phyloP scores from a whole-genome alignment of 1,284 basidiomycete genomes.

The Sporisorium scitamineum region DNA sequence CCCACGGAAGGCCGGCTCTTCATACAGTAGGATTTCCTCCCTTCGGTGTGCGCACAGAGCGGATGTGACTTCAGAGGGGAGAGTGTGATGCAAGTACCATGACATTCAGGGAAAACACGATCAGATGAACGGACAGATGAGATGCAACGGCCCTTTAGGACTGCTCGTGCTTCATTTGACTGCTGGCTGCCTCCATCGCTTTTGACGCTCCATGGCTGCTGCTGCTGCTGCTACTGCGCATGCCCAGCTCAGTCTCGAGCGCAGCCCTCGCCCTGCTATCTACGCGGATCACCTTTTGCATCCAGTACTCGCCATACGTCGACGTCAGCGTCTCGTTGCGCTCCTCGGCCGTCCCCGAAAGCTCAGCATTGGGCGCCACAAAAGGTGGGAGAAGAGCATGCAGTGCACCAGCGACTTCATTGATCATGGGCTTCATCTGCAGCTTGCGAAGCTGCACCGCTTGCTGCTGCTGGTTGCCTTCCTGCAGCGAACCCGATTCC shows the following conservation, averaged over 20 bases:
- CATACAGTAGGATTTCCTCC: background rate
- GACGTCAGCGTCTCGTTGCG: constrained; percentile 15
- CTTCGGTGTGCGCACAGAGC: background rate
- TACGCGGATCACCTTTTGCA: constrained; percentile 22
- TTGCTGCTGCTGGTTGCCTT: background rate
- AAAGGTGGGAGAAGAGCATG: constrained; percentile 44
- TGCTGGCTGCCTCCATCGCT: background rate
- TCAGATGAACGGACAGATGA: background rate
- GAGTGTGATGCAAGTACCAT: background rate
- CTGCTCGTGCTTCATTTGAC: constrained; percentile 1
- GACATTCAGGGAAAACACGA: too few species aligned
- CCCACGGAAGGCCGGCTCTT: too few species aligned
- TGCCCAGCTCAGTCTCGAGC: constrained; percentile 43
- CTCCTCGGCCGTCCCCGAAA: constrained; percentile 25
- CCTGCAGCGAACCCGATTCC: constrained; percentile 35
- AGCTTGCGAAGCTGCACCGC: constrained; percentile 16
- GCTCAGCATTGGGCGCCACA: constrained; percentile 31
- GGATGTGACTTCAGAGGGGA: background rate
- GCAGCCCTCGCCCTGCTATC: constrained; percentile 42
- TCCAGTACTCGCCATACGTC: constrained; percentile 49
- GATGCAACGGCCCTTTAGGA: background rate
- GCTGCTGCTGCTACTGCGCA: constrained; percentile 11
- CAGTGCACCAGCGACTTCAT: constrained; percentile 41
- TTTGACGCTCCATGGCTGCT: background rate
- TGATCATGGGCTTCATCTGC: constrained; percentile 36